Percentiles rank a stretch among this genome's conserved stretches.
Evolutionary conservation across 345 rosid species (phyloP).

Genomic region (Gossypium australe): DNA sequence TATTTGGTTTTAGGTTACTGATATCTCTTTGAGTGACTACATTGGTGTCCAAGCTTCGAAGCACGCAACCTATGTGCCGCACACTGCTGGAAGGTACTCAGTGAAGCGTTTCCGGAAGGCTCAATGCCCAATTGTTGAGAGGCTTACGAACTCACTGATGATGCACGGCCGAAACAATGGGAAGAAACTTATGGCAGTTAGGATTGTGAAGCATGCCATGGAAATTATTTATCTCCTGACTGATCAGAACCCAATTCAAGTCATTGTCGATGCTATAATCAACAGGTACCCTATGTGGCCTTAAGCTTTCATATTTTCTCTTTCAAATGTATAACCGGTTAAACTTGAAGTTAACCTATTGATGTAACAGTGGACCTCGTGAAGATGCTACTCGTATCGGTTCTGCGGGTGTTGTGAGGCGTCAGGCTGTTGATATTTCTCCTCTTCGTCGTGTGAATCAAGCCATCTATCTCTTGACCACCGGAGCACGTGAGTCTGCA

Average conservation of each 20-base stretch:
- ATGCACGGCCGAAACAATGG: constrained; percentile 82
- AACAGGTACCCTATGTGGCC: constrained; percentile 50
- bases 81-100: constrained; percentile 76
- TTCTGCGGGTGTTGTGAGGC: constrained; percentile 96
- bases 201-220: constrained; percentile 84
- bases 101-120: constrained; percentile 94
- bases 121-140: constrained; percentile 90
- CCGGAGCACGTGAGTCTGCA: constrained; percentile 95
- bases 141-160: constrained; percentile 93
- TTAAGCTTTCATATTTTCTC: neutral
- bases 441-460: constrained; percentile 90
- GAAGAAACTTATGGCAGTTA: constrained; percentile 84
- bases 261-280: constrained; percentile 80
- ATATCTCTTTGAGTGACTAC: constrained; percentile 68
- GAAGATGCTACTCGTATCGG: constrained; percentile 98
- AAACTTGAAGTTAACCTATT: neutral
- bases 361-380: constrained; percentile 67
- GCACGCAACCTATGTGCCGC: constrained; percentile 87
- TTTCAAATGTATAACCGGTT: neutral
- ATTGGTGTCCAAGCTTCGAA: constrained; percentile 64
- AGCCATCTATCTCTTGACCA: constrained; percentile 76
- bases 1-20: constrained; percentile 42
- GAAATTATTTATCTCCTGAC: constrained; percentile 83
- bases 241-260: constrained; percentile 84
- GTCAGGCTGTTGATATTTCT: constrained; percentile 97